Percentiles rank a stretch among this genome's conserved stretches.
Evolutionary conservation across 1,284 basidiomycete genomes (phyloP).

Genomic region (Rhodotorula sp.): DNA sequence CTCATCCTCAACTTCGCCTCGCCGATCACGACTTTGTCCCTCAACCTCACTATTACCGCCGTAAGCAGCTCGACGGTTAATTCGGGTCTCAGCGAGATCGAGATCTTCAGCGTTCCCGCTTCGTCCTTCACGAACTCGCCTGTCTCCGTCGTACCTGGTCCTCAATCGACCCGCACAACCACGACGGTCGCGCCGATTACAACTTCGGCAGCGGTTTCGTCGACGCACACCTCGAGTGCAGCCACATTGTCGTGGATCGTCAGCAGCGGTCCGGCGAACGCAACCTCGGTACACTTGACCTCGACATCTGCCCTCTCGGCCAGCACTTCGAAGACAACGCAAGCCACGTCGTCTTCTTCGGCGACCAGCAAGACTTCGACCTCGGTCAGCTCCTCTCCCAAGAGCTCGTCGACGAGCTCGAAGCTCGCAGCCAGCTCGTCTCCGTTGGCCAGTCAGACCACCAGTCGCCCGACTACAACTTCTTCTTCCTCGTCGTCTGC

Average conservation of each 20-base stretch:
- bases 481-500: not conserved
- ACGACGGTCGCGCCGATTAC: not conserved
- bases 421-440: not conserved
- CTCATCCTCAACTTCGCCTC: conserved; percentile 26
- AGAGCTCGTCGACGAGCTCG: not conserved
- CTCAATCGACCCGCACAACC: not conserved
- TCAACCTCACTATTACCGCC: conserved; percentile 16
- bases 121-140: not conserved
- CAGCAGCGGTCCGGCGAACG: not conserved
- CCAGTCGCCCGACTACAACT: not conserved
- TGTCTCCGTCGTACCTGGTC: not conserved
- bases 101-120: conserved; percentile 17
- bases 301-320: not conserved
- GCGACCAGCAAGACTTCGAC: not conserved
- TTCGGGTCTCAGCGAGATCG: conserved; percentile 34
- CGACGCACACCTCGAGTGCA: not conserved
- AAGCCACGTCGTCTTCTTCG: not conserved
- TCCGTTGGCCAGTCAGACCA: not conserved
- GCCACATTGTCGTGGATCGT: not conserved
- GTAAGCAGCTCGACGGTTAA: conserved; percentile 14
- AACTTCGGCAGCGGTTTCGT: not conserved
- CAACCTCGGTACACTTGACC: not conserved
- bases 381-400: not conserved
- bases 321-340: not conserved
- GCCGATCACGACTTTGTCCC: conserved; percentile 9